phyloP scores from a whole-genome alignment of 352 stramenopile genomes.

The Pythium utonaiense region DNA sequence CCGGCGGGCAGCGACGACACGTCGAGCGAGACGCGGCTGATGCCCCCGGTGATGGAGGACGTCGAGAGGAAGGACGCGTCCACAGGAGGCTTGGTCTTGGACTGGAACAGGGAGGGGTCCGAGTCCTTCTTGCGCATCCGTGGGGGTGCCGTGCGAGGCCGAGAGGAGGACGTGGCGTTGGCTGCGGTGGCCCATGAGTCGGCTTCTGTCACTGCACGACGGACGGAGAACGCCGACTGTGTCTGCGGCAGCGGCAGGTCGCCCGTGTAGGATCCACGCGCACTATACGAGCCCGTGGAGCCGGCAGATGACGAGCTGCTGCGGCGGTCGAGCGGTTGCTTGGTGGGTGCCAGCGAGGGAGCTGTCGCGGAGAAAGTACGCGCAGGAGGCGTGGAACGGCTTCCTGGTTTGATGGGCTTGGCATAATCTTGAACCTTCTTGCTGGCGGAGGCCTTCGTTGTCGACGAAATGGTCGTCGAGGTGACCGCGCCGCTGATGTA shows the following conservation, averaged over 20 bases:
- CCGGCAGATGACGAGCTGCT: background rate
- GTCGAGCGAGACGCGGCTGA: constrained; percentile 12
- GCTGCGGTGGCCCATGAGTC: constrained; percentile 7
- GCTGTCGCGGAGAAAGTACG: background rate
- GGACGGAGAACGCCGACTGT: constrained; percentile 13
- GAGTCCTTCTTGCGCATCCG: constrained; percentile 24
- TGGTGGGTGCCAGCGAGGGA: background rate
- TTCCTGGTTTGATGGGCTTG: constrained; percentile 9
- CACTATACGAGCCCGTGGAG: constrained; percentile 14
- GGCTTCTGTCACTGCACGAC: constrained; percentile 16
- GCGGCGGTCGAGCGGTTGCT: constrained; percentile 6
- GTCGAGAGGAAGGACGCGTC: background rate
- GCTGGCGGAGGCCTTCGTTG: background rate
- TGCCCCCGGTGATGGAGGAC: background rate
- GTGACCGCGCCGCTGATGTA: background rate
- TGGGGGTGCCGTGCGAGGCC: constrained; percentile 23
- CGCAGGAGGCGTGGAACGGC: background rate
- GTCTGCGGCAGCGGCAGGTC: constrained; percentile 17
- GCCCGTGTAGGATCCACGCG: constrained; percentile 13
- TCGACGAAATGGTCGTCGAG: constrained; percentile 11
- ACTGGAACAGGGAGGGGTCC: constrained; percentile 1
- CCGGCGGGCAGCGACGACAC: constrained; percentile 12
- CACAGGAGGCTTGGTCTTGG: background rate
- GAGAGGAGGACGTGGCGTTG: background rate
- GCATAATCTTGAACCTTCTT: constrained; percentile 5